phyloP scores from a whole-genome alignment of 2,329 filamentous ascomycete genomes.

The Camptophora hylomeconis region DNA sequence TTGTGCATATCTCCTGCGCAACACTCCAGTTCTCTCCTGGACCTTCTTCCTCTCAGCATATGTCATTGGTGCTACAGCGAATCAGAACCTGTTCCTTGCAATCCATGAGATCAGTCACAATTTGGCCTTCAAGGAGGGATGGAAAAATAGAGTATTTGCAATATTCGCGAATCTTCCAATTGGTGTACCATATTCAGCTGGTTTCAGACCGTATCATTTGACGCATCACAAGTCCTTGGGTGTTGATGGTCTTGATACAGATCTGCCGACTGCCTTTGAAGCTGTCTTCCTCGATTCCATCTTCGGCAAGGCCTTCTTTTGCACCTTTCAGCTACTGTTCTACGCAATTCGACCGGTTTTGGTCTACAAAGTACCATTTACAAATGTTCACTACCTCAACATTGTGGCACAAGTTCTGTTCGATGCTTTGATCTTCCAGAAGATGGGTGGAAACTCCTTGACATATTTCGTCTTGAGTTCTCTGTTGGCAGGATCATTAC shows the following conservation, averaged over 20 bases:
- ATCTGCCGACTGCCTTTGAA: slow-evolving; percentile 84
- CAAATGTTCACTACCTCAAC: slow-evolving; percentile 72
- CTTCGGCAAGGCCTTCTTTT: slow-evolving; percentile 95
- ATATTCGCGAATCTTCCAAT: slow-evolving; percentile 94
- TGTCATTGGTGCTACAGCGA: slow-evolving; percentile 82
- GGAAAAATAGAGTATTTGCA: slow-evolving; percentile 73
- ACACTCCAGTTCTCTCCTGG: slow-evolving; percentile 69
- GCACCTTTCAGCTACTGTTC: slow-evolving; percentile 98
- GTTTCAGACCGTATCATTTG: slow-evolving; percentile 92
- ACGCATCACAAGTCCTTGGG: slow-evolving; percentile 98
- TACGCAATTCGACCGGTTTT: slow-evolving; percentile 94
- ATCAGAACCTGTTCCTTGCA: slow-evolving; percentile 96
- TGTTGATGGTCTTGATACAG: slow-evolving; percentile 89
- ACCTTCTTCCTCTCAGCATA: slow-evolving; percentile 80
- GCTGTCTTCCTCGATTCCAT: slow-evolving; percentile 85
- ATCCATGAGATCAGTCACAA: slow-evolving; percentile 99
- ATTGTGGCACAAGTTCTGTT: slow-evolving; percentile 64
- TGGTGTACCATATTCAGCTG: slow-evolving; percentile 87
- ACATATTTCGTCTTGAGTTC: slow-evolving; percentile 78
- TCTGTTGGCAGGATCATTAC: slow-evolving; percentile 85
- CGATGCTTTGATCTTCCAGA: slow-evolving; percentile 54
- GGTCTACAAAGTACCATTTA: slow-evolving; percentile 80
- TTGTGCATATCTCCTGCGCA: slow-evolving; percentile 62
- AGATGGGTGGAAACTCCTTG: slow-evolving; percentile 51
- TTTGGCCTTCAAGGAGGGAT: slow-evolving; percentile 70